Conservation (phyloP, 306 rosid species). For the Pachyrhizus erosus region DNA sequence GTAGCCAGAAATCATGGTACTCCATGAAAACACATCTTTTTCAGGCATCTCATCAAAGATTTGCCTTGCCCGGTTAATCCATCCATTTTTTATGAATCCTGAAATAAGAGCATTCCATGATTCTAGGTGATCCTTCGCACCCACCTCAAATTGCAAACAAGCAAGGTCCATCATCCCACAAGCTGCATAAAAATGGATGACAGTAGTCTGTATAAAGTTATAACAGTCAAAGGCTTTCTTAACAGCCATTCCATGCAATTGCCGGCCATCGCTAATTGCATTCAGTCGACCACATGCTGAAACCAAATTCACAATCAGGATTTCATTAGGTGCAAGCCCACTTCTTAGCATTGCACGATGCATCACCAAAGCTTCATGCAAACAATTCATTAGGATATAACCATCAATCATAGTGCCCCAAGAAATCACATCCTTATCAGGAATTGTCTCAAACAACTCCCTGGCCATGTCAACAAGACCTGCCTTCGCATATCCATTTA, state of each 20-base stretch:
- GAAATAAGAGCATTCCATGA: constrained; percentile 85
- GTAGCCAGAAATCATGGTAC: constrained; percentile 84
- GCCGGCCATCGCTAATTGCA: constrained; percentile 63
- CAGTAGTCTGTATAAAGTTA: constrained; percentile 75
- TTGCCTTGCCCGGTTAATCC: constrained; percentile 66
- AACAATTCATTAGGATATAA: constrained; percentile 61
- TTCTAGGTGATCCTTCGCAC: constrained; percentile 71
- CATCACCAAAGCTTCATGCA: constrained; percentile 71
- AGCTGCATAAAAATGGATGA: constrained; percentile 79
- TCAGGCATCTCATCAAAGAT: constrained; percentile 72
- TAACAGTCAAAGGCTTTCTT: constrained; percentile 78
- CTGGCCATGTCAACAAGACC: constrained; percentile 65
- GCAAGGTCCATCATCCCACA: constrained; percentile 73
- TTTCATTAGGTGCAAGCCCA: constrained; percentile 67
- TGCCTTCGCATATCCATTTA: constrained; percentile 80
- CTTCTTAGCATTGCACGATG: constrained; percentile 60
- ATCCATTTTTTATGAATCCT: constrained; percentile 69
- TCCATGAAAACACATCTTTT: constrained; percentile 90
- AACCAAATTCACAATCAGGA: constrained; percentile 80
- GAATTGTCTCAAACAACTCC: constrained; percentile 72
- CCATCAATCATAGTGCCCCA: constrained; percentile 94
- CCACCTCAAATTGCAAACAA: constrained; percentile 63
- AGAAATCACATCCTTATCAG: constrained; percentile 72
- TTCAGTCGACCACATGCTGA: constrained; percentile 69
- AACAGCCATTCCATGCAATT: constrained; percentile 68